Evolutionary conservation across 768 basidiomycete genomes (phyloP).

Genomic region (Rhodotorula paludigena): DNA sequence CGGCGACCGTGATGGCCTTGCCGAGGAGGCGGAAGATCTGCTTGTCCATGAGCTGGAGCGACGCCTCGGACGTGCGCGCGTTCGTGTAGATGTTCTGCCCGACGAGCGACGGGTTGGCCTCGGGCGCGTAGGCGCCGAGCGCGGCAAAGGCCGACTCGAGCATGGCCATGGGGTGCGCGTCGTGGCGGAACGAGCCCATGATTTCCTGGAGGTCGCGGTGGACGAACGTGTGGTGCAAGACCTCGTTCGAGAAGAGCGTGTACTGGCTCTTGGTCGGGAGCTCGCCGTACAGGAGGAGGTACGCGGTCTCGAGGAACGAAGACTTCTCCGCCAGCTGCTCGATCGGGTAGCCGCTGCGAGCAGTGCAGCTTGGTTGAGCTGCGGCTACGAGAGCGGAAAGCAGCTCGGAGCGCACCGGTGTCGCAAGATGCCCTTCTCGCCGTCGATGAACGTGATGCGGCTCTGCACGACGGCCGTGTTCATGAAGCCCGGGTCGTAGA

Average conservation of each 20-base stretch:
- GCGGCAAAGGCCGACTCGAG: constrained; percentile 81
- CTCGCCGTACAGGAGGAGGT: constrained; percentile 78
- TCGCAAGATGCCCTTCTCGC: constrained; percentile 56
- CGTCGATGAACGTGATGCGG: constrained; percentile 84
- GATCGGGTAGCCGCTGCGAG: constrained; percentile 68
- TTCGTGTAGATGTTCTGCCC: constrained; percentile 52
- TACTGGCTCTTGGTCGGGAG: constrained; percentile 57
- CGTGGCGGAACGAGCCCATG: constrained; percentile 64
- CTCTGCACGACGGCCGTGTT: constrained; percentile 47
- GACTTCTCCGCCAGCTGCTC: constrained; percentile 79
- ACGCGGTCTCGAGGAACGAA: constrained; percentile 73
- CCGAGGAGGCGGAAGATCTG: constrained; percentile 67
- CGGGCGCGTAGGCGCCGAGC: constrained; percentile 53
- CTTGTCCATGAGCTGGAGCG: constrained; percentile 75
- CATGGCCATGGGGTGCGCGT: constrained; percentile 89
- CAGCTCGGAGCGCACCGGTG: constrained; percentile 47
- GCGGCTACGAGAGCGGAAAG: too few species aligned
- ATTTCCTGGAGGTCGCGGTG: constrained; percentile 33
- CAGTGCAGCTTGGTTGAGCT: too few species aligned
- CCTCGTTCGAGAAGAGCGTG: constrained; percentile 64
- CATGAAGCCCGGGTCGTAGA: constrained; percentile 56
- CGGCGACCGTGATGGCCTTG: constrained; percentile 80
- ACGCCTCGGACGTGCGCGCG: constrained; percentile 13
- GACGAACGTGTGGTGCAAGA: constrained; percentile 62
- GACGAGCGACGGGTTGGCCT: constrained; percentile 74